Conservation (phyloP, 2,329 filamentous ascomycete species). For the Sclerotinia spermophila region DNA sequence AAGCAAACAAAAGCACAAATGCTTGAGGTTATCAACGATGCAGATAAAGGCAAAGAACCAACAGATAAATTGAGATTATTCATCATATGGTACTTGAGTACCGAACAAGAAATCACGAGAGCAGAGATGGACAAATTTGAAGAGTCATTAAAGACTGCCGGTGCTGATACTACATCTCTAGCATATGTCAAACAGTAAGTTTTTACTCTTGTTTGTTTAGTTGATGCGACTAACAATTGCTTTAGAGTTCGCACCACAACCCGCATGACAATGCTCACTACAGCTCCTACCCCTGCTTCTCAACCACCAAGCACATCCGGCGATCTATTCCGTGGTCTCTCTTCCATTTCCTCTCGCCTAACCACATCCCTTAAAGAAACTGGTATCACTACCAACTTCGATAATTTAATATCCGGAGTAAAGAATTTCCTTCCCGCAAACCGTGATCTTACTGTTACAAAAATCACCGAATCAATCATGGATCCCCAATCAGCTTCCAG, state of each 20-base stretch:
- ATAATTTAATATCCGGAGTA: slow-evolving; percentile 89
- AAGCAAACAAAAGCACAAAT: slow-evolving; percentile 90
- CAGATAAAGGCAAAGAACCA: slow-evolving; percentile 76
- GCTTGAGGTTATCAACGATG: slow-evolving; percentile 77
- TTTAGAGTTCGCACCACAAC: slow-evolving; percentile 82
- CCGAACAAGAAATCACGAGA: slow-evolving; percentile 80
- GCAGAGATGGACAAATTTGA: slow-evolving; percentile 83
- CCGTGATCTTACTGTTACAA: slow-evolving; percentile 92
- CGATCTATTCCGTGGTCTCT: slow-evolving; percentile 91
- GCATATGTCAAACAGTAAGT: slow-evolving; percentile 81
- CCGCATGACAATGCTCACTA: slow-evolving; percentile 96
- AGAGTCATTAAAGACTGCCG: slow-evolving; percentile 72
- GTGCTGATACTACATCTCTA: slow-evolving; percentile 72
- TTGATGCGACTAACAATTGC: slow-evolving; percentile 23
- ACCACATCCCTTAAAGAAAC: slow-evolving; percentile 94
- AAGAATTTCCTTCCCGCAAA: slow-evolving; percentile 98
- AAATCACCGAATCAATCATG: slow-evolving; percentile 98
- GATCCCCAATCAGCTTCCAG: slow-evolving; percentile 86
- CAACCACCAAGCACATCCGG: slow-evolving; percentile 54
- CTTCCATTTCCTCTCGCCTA: slow-evolving; percentile 82
- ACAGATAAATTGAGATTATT: slow-evolving; percentile 90
- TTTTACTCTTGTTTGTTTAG: neutral
- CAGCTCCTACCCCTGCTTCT: slow-evolving; percentile 60
- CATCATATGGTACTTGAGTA: slow-evolving; percentile 95
- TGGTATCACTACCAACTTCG: slow-evolving; percentile 80